Evolutionary conservation across 2,329 filamentous ascomycete genomes (phyloP).

Genomic region (Fusarium sp.): DNA sequence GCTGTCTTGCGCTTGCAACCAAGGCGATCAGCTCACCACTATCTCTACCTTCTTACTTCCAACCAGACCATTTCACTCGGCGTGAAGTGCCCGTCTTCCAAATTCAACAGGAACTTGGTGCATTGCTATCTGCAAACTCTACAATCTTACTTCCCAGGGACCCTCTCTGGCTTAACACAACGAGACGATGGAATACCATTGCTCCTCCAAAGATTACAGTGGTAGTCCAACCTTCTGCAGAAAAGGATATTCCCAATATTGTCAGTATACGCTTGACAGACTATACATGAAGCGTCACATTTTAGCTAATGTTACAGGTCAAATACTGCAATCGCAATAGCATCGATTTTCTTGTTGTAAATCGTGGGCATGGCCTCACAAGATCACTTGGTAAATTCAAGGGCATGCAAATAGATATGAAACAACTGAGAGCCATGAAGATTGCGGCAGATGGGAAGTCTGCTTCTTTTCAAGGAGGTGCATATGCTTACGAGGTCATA

Average conservation of each 20-base stretch:
- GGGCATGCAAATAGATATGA: neutral
- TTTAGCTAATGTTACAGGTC: neutral
- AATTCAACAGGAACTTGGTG: neutral
- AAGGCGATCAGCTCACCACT: neutral
- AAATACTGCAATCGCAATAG: neutral
- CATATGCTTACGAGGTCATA: neutral
- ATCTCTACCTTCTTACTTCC: neutral
- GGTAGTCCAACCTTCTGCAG: neutral
- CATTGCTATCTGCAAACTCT: neutral
- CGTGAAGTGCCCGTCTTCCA: neutral
- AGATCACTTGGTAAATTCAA: neutral
- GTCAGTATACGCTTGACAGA: rapidly evolving
- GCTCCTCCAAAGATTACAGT: neutral
- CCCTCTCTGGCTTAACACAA: neutral
- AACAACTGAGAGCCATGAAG: neutral
- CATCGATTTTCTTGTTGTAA: neutral
- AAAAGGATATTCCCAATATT: neutral
- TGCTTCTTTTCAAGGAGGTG: neutral
- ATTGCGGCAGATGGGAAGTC: neutral
- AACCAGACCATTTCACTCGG: neutral
- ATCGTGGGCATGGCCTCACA: neutral
- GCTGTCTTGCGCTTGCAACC: neutral
- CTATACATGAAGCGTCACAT: too few relatives aligned
- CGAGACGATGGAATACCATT: neutral
- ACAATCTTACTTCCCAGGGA: neutral